Evolutionary conservation across 2,329 filamentous ascomycete genomes (phyloP), one percentile per base, ranked within the genome.

Genomic region (Talaromyces sp.): DNA sequence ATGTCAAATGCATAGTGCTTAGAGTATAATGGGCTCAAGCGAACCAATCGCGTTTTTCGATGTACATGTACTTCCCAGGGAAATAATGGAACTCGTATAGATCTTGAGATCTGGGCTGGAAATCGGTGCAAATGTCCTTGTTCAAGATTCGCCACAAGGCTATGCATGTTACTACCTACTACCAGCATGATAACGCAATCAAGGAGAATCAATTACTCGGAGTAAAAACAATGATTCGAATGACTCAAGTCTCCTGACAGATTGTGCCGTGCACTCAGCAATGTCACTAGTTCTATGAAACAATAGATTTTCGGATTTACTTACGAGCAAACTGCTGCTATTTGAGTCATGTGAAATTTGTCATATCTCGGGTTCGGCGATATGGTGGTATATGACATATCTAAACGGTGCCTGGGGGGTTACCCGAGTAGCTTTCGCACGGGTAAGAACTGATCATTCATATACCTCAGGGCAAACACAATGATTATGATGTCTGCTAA

Each of bases 31-130:
- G n/a, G 31, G n/a, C 50, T 22, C 19, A 50, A 52, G 19, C 3
- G 17, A 31, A 7, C 5, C 11, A 8, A 22, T 39, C n/a, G 25
- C 13, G 7, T 37, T 31, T 17, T 37, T 22, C n/a, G 9, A 39
- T n/a, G 33, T 56, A 11, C n/a, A 56, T 22, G 33, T 39, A n/a
- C 22, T 19, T 15, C n/a, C 3, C 52, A 6, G n/a, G 33, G 25
- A 56, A 17, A 22, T 56, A 6, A 56, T 39, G 2, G 33, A 56
- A 37, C 19, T 39, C 52, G 52, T 56, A 54, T 39, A 37, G 31
- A 39, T 56, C 52, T 56, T 56, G 52, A 56, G 52, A 56, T 37
- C 52, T 39, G 33, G 52, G 33, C 52, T 39, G 39, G 15, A 15
- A n/a, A 56, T 56, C 52, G 19, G 19, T 37, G 33, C 15, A 56